Percentiles rank a stretch among this genome's conserved stretches.
phyloP scores from a whole-genome alignment of 2,329 filamentous ascomycete genomes.

The Aspergillus sp. region DNA sequence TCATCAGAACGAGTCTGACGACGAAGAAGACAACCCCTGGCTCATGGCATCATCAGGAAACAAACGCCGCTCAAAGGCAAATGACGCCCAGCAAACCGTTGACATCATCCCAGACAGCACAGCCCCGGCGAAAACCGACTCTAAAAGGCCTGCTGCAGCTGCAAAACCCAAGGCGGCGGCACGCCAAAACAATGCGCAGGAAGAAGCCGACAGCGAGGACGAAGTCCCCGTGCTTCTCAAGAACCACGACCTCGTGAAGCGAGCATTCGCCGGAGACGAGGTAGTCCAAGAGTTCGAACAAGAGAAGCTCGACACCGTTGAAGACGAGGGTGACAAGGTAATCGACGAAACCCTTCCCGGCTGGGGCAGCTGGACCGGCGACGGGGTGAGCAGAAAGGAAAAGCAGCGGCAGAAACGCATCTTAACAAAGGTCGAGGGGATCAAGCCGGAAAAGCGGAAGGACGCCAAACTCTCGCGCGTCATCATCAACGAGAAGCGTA shows the following conservation, averaged over 20 bases:
- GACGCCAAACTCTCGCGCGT: conserved; percentile 81
- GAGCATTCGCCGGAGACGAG: conserved; percentile 85
- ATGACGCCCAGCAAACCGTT: conserved; percentile 31
- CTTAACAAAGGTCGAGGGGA: conserved; percentile 57
- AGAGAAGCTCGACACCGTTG: conserved; percentile 72
- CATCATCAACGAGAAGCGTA: conserved; percentile 86
- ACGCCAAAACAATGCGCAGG: conserved; percentile 39
- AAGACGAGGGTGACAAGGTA: conserved; percentile 79
- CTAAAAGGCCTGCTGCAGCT: conserved; percentile 21
- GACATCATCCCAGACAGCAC: conserved; percentile 33
- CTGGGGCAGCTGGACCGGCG: conserved; percentile 90
- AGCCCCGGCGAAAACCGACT: conserved; percentile 14
- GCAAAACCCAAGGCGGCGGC: conserved; percentile 22
- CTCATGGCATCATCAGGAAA: conserved; percentile 35
- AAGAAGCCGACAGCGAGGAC: conserved; percentile 43
- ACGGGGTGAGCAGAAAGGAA: conserved; percentile 72
- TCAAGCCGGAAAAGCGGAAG: conserved; percentile 74
- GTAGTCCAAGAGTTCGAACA: conserved; percentile 75
- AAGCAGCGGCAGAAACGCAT: conserved; percentile 58
- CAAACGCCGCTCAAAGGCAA: conserved; percentile 29
- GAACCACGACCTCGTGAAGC: conserved; percentile 69
- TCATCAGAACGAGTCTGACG: conserved; percentile 20
- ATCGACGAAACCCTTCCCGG: conserved; percentile 84
- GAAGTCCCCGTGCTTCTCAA: conserved; percentile 45
- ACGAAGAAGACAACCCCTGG: conserved; percentile 39